Evolutionary conservation across 352 stramenopile genomes (phyloP), one percentile per base, ranked within the genome.

Genomic region (Pythium phragmitis): DNA sequence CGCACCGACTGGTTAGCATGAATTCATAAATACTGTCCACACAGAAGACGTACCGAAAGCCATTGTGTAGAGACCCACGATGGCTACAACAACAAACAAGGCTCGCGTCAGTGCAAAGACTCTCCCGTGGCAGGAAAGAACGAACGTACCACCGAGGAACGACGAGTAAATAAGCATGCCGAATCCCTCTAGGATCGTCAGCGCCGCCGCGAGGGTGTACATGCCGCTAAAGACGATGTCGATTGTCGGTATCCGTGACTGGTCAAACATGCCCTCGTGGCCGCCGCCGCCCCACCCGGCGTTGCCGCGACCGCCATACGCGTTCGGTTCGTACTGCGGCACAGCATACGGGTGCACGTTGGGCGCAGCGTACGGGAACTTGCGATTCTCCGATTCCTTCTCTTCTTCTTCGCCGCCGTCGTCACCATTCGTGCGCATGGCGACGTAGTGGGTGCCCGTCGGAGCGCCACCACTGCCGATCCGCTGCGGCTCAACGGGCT

Each of bases 161-260:
- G 68, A 84, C 55, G 90, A 88, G 60, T 84, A 57, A 39, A 92
- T 82, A 61, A 95, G 80, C 83, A 95, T 95, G 51, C 80, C 82
- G 34, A 95, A 95, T 33, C 84, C 86, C 61, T 95, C 80, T 49
- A 95, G 80, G 53, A 95, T 76, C 7, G 86, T 95, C 56, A 95
- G 72, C 34, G 82, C 82, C 0, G 86, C 85, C 5, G 85, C 82
- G 36, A 95, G 72, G 37, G 86, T 95, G 79, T 95, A 95, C 80
- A 95, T 86, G 50, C 86, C 86, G 49, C 84, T 92, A 43, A 95
- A 88, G 23, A 89, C 75, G 19, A 95, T 84, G 63, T 95, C 86
- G 63, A 95, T 83, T 19, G 70, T 86, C 50, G 76, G 75, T 52
- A 71, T 72, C 43, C 76, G 70, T 49, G 53, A 73, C 41, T 77